Conservation (phyloP, 2,329 filamentous ascomycete species). For the Huntiella savannae region DNA sequence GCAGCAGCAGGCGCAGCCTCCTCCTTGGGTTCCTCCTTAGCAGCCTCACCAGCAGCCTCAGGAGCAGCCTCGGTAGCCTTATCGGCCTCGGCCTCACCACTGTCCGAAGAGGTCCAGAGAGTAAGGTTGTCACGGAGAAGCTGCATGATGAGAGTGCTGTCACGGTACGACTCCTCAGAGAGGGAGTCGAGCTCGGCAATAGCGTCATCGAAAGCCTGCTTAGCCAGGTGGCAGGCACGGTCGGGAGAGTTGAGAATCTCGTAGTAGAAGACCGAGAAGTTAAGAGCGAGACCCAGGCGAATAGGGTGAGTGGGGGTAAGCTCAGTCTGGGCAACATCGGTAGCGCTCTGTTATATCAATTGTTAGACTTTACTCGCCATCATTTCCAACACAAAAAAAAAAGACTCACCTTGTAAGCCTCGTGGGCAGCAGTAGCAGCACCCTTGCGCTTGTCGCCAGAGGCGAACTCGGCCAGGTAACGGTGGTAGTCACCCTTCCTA, state of each 20-base stretch:
- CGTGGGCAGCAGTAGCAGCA: constrained; percentile 69
- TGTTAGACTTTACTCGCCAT: background rate
- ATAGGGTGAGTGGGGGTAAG: constrained; percentile 95
- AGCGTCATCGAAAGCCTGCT: constrained; percentile 97
- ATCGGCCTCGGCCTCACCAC: constrained; percentile 52
- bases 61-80: constrained; percentile 38
- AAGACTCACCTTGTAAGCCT: constrained; percentile 81
- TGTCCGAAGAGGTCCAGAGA: constrained; percentile 92
- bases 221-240: constrained; percentile 93
- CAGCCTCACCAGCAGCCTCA: constrained; percentile 26
- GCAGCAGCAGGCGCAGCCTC: constrained; percentile 23
- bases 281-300: constrained; percentile 88
- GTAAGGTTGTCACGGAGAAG: constrained; percentile 95
- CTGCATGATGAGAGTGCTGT: constrained; percentile 99
- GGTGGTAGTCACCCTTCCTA: constrained; percentile 96
- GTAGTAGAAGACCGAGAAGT: constrained; percentile 99
- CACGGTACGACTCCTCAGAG: constrained; percentile 94
- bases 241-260: constrained; percentile 98
- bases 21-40: constrained; percentile 24
- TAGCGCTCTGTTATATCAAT: constrained; percentile 52
- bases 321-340: constrained; percentile 94
- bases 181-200: constrained; percentile 97
- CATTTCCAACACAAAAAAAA: no score
- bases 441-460: constrained; percentile 82
- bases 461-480: constrained; percentile 85